Conservation (phyloP, 2,329 filamentous ascomycete genomes). For the Fusarium vanettenii region DNA sequence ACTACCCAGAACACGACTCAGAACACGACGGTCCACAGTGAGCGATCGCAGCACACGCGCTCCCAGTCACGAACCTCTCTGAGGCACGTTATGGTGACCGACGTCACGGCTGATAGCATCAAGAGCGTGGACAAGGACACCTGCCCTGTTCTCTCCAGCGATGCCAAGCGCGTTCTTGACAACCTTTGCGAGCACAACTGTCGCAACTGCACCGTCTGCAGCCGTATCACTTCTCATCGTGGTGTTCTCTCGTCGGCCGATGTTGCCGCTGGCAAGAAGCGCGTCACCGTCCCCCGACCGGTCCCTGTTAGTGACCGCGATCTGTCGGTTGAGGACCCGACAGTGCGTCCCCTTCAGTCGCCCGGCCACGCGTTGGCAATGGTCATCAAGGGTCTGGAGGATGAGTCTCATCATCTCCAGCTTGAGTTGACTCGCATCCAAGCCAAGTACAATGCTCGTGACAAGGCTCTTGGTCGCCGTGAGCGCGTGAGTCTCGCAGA, state of each 20-base stretch:
- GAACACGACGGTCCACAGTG: constrained; percentile 38
- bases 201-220: constrained; percentile 68
- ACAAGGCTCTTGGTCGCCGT: constrained; percentile 73
- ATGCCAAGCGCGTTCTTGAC: constrained; percentile 65
- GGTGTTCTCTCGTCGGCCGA: constrained; percentile 53
- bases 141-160: constrained; percentile 61
- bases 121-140: constrained; percentile 44
- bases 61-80: constrained; percentile 43
- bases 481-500: constrained; percentile 71
- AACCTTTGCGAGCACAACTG: constrained; percentile 66
- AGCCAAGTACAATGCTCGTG: constrained; percentile 71
- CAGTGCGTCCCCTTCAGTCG: constrained; percentile 74
- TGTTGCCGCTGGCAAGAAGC: constrained; percentile 62
- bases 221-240: constrained; percentile 62
- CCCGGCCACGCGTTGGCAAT: constrained; percentile 80
- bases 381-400: constrained; percentile 85
- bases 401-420: constrained; percentile 83
- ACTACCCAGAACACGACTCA: constrained; percentile 34
- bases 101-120: constrained; percentile 38
- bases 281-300: constrained; percentile 71
- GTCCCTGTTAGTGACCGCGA: constrained; percentile 74
- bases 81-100: constrained; percentile 38
- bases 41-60: constrained; percentile 41
- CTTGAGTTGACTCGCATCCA: constrained; percentile 73
- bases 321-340: constrained; percentile 61